A percentile compares a stretch with the other conserved stretches of the same genome.
These are phyloP conservation scores for Boletus calvinii DNA, from an alignment of 1,284 basidiomycete species.

Conservation along the genomic window DNA sequence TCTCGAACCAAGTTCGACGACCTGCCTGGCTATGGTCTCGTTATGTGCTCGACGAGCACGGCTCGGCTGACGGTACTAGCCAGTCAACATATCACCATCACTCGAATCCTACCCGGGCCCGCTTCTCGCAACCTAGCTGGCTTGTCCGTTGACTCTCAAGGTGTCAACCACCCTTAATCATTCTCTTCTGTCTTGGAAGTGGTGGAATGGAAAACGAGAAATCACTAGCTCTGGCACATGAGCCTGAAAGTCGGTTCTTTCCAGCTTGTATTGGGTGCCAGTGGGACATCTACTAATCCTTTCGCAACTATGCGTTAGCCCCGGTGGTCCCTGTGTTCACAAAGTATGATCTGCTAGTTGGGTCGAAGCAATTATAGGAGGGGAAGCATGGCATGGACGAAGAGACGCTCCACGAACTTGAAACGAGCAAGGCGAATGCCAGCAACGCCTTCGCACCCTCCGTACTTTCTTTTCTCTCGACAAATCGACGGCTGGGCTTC, in stretches of 20 bases:
- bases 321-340: no score
- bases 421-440: not conserved
- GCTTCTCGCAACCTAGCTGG: no score
- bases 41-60: not conserved
- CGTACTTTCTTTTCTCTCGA: not conserved
- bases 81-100: not conserved
- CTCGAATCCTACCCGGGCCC: not conserved
- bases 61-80: not conserved
- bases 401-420: no score
- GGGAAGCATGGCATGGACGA: no score
- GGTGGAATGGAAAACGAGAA: not conserved
- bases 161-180: no score
- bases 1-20: not conserved
- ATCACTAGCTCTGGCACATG: not conserved
- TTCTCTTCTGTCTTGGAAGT: no score
- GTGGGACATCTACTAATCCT: no score
- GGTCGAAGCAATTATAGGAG: no score
- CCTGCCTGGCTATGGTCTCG: not conserved
- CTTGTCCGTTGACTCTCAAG: no score
- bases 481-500: not conserved
- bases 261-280: not conserved
- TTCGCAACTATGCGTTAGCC: no score
- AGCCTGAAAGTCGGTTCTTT: conserved; percentile 2
- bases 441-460: not conserved
- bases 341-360: no score